Base-by-base conservation (phyloP, 2,329 filamentous ascomycete species). In the Cryphonectria nitschkei region DNA sequence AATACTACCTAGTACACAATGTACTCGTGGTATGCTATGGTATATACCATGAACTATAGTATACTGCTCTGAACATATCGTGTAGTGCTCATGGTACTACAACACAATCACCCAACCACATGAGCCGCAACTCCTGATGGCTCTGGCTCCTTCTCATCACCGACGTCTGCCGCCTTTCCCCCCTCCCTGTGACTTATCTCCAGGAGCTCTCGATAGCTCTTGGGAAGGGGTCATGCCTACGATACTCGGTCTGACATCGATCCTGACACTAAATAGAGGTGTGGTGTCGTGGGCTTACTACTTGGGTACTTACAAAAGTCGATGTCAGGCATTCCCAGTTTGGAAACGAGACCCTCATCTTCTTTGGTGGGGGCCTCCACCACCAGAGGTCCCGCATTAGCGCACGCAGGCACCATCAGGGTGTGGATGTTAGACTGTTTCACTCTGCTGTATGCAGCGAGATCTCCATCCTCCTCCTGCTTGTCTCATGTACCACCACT, bases 401-500 rank as follows among this genome's bases (percentile, higher is more conserved):
- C 64, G 46, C 39, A 22, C 34, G 16, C 46, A 50, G 46, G 46
- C 46, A 50, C 22, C 22, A n/a, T 52, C 37, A 58, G 50, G 52
- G 65, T 39, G 14, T 11, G 11, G 39, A 34, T 22, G 16, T 43
- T 58, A 56, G 50, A 67, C 65, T 67, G 65, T 67, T 67, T 67
- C 65, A 67, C 65, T 58, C 50, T 43, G 11, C 65, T 67, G 37
- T 26, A 39, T 67, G 5, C 65, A 67, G 65, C 34, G 52, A 58
- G 34, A 43, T 37, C 65, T 29, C 34, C n/a, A 43, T 67, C 67
- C 46, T 39, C 60, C 46, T 52, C 39, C 65, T 70, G 65, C 65
- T 58, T 26, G 50, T 46, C 58, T 68, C 60, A 41, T 65, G 69
- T 71, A 61, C 66, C 69, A 61, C 66, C n/a, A n/a, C 50, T 65